Conservation (phyloP, 805 yeast genomes). For the Maudiozyma barnettii region DNA sequence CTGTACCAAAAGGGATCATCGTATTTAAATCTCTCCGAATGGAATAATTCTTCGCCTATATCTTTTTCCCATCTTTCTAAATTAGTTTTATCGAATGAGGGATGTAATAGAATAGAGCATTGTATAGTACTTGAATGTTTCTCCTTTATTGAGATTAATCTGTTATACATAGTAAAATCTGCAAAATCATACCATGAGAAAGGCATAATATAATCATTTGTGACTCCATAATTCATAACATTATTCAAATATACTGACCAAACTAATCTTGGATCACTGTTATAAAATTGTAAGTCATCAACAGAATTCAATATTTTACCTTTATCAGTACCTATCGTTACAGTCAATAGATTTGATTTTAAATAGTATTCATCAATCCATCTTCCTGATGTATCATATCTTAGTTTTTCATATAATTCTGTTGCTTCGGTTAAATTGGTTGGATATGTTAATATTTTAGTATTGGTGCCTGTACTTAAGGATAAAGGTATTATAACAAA, state of each 20-base stretch:
- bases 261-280: constrained; percentile 52
- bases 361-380: constrained; percentile 18
- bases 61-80: constrained; percentile 13
- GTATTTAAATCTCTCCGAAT: constrained; percentile 15
- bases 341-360: constrained; percentile 15
- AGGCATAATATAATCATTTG: constrained; percentile 23
- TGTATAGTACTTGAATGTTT: constrained; percentile 6
- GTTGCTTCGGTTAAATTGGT: neutral
- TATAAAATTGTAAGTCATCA: constrained; percentile 31
- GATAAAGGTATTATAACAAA: neutral
- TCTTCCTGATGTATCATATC: constrained; percentile 11
- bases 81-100: constrained; percentile 10
- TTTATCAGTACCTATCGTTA: constrained; percentile 11
- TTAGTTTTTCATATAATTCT: constrained; percentile 13
- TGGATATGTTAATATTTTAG: neutral
- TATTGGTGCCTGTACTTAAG: neutral
- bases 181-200: constrained; percentile 56
- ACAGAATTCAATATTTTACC: constrained; percentile 12
- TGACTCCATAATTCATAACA: constrained; percentile 12
- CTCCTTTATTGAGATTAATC: constrained; percentile 22
- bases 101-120: constrained; percentile 17
- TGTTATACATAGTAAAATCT: constrained; percentile 35
- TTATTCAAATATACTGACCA: constrained; percentile 40
- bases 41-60: constrained; percentile 14
- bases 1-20: constrained; percentile 13